Evolutionary conservation across 2,329 filamentous ascomycete species (phyloP), one percentile per base, ranked within the genome.

Genomic region (Cladosporium sp.): DNA sequence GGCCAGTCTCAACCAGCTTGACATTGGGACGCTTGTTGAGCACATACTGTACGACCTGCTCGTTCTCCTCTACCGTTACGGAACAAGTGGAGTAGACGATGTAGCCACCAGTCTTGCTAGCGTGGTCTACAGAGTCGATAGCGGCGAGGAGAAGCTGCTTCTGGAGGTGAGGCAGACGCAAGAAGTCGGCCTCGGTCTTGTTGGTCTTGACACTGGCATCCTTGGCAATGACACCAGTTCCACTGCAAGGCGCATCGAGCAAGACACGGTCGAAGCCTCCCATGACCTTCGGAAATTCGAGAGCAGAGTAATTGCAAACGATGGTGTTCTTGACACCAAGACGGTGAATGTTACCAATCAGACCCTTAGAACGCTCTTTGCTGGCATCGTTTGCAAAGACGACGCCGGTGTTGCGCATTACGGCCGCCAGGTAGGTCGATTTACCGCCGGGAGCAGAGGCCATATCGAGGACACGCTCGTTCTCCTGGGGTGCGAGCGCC

Each of bases 191-290:
- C 68, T 95, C 89, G 9, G 88, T 95, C 78, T 97, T 97, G 77
- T 96, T 97, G 19, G 92, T 97, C 80, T 98, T 98, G 62, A 98
- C 90, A 59, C 86, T 89, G 32, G 92, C 83, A 72, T 98, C 93
- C 76, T 98, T 98, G 58, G 90, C 87, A 60, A 98, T 98, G 66
- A 98, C 93, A 64, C 93, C 93, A 1, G 93, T 98, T 61, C 93
- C 92, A 3, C 91, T 95, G 75, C 93, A 97, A 4, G 93, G 93
- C 1, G 90, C 91, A 73, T 98, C 91, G 54, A 97, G 86, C 43
- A 97, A 75, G 5, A 98, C 89, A 58, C 93, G 83, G 70, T 98
- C 93, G 58, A 98, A 98, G 10, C 93, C 93, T 54, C 92, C 93
- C 71, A 98, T 90, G 35, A 95, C 88, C 65, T 85, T 88, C 28